Conservation (phyloP, 2,329 filamentous ascomycete genomes). For the Aspergillus sergii region DNA sequence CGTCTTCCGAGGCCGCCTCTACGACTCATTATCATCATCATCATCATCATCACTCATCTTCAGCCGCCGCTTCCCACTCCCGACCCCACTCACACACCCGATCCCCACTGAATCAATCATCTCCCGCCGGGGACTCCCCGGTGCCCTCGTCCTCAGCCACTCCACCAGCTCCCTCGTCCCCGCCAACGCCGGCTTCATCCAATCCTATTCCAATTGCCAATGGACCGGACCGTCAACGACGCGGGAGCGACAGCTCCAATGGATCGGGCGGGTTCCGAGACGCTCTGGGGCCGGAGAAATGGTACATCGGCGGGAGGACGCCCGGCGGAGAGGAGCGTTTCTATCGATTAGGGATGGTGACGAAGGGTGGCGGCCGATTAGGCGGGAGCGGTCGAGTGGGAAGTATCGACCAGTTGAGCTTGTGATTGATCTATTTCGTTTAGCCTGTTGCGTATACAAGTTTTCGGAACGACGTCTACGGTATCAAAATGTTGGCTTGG, state of each 20-base stretch:
- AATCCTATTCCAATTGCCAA: conserved; percentile 42
- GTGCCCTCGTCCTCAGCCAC: conserved; percentile 42
- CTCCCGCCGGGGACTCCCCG: conserved; percentile 40
- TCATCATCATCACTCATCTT: conserved; percentile 5
- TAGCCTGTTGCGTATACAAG: not conserved
- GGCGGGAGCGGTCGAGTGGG: conserved; percentile 46
- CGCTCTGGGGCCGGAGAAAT: conserved; percentile 51
- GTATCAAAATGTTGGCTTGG: not conserved
- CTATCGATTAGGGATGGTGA: conserved; percentile 52
- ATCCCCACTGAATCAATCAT: conserved; percentile 35
- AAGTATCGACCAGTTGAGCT: conserved; percentile 53
- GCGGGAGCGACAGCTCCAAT: conserved; percentile 52
- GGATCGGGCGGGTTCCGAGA: conserved; percentile 52
- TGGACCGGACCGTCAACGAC: conserved; percentile 42
- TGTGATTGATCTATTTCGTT: conserved; percentile 34
- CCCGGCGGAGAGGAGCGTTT: conserved; percentile 52
- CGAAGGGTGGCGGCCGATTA: conserved; percentile 45
- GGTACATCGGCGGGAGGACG: conserved; percentile 54
- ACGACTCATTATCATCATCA: conserved; percentile 19
- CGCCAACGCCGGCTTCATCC: conserved; percentile 32
- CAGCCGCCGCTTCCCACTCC: conserved; percentile 21
- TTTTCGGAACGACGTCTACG: not conserved
- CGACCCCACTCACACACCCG: conserved; percentile 18
- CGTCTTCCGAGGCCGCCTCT: conserved; percentile 21
- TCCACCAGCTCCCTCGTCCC: conserved; percentile 33